Evolutionary conservation across 495 filamentous ascomycete genomes (phyloP), one percentile per base, ranked within the genome.

Genomic region (Hyaloscypha finlandica): DNA sequence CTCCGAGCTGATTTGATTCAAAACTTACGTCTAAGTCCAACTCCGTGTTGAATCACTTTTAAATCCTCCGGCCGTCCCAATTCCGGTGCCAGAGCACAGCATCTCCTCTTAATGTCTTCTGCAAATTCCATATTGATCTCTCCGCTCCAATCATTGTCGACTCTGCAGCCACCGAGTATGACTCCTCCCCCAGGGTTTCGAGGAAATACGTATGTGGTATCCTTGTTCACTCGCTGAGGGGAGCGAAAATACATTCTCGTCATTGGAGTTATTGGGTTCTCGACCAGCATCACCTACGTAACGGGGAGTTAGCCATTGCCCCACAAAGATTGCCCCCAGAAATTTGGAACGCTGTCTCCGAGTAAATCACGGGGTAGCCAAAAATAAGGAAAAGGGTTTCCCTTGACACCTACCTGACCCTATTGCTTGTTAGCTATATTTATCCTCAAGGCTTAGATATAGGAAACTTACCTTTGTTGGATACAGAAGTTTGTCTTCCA

Each of bases 31-130:
- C 69, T 53, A 9, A 93, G 73, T 22, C 90, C 90, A 51, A 92
- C 90, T 5, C 84, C 86, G 74, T 93, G 90, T 3, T 90, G 78
- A 54, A 93, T 82, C 33, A 93, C 81, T 75, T 86, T 85, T 65
- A 93, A 72, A 5, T 83, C 86, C 69, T 92, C 89, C 39, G 63
- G 63, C 20, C 77, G 78, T 0, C 88, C 88, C 53, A 93, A 79
- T 51, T 81, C 75, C 1, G 90, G 90, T 62, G 83, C 85, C 29
- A 89, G 71, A 6, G 82, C 80, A 61, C 92, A 77, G 30, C 82
- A 82, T n/a, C 91, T 81, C 71, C 86, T 88, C 89, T 92, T 92
- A 64, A 93, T 92, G 8, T 90, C 79, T 31, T 82, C 77, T 0
- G 90, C 89, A 20, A 92, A 78, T 68, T 89, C 89, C 19, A 83